Base-by-base conservation (phyloP, 352 stramenopile genomes). In the Nothophytophthora sp. region DNA sequence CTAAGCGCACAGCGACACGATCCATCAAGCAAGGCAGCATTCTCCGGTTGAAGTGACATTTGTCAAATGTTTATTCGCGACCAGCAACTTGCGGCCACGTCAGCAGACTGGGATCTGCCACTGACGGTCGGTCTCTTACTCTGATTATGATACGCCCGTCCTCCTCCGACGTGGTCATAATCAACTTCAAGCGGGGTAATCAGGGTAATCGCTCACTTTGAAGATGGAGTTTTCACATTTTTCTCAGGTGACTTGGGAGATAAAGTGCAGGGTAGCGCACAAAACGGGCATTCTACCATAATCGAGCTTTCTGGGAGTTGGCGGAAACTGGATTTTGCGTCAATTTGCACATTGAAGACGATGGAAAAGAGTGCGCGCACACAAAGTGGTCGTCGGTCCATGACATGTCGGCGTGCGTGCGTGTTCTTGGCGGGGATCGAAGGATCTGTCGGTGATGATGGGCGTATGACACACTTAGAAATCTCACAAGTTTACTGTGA, bases 381-480 rank as follows among this genome's bases (percentile, higher is more conserved):
- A 37, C 8, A 34, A 34, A 34, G 28, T 34, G 12, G 23, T 3
- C 16, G 34, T 39, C 29, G 29, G 30, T 36, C 30, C 18, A n/a
- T n/a, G n/a, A n/a, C n/a, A n/a, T n/a, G n/a, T n/a, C n/a, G n/a
- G 29, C 9, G 19, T 46, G 52, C 44, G 50, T 41, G 55, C 48
- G 23, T 40, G 36, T 52, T 60, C 44, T 50, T 23, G 37, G 48
- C 37, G 34, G 18, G 30, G 35, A 50, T 34, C 33, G 39, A 53
- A 52, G n/a, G 45, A 49, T 54, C 27, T 45, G 33, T 40, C 55
- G 38, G 33, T 29, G 2, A 38, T 60, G 60, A 70, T 65, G 55
- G 46, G 60, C 60, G 60, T 65, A 47, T 55, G 60, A 70, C 54
- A 51, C 34, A 49, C 45, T n/a, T n/a, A n/a, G n/a, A n/a, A n/a